These are phyloP conservation scores for Ophiocordyceps unilateralis DNA, from an alignment of 2,329 filamentous ascomycete genomes.

Conservation along the genomic window DNA sequence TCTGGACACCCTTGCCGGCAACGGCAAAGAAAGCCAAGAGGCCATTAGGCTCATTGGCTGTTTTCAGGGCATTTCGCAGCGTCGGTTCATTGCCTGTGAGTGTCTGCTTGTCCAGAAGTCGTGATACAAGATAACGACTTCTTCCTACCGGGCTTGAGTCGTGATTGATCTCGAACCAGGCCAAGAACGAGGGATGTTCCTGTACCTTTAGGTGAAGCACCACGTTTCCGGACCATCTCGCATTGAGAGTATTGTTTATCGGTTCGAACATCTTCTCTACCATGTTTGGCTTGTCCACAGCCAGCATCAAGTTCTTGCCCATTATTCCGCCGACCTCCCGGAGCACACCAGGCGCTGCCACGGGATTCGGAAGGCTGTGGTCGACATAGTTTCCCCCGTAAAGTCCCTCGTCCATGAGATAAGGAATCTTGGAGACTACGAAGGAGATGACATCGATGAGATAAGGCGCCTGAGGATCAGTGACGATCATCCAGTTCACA, in stretches of 20 bases:
- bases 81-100: constrained; percentile 17
- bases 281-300: constrained; percentile 13
- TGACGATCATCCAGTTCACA: constrained; percentile 8
- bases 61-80: constrained; percentile 19
- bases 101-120: constrained; percentile 21
- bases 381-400: constrained; percentile 29
- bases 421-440: constrained; percentile 26
- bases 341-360: constrained; percentile 16
- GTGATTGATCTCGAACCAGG: constrained; percentile 18
- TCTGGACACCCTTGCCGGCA: constrained; percentile 23
- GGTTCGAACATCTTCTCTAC: constrained; percentile 14
- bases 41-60: constrained; percentile 12
- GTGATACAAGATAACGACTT: constrained; percentile 21
- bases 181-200: constrained; percentile 17
- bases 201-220: constrained; percentile 4
- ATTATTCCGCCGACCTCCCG: constrained; percentile 17
- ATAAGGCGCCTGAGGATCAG: constrained; percentile 13
- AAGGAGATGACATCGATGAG: constrained; percentile 30
- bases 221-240: constrained; percentile 16
- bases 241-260: constrained; percentile 18
- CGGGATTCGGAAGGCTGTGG: constrained; percentile 13
- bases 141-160: constrained; percentile 18
- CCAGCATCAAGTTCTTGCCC: constrained; percentile 17
- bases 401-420: constrained; percentile 30
- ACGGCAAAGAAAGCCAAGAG: constrained; percentile 21